phyloP scores from a whole-genome alignment of 495 filamentous ascomycete species.

The Xylaria bambusicola region DNA sequence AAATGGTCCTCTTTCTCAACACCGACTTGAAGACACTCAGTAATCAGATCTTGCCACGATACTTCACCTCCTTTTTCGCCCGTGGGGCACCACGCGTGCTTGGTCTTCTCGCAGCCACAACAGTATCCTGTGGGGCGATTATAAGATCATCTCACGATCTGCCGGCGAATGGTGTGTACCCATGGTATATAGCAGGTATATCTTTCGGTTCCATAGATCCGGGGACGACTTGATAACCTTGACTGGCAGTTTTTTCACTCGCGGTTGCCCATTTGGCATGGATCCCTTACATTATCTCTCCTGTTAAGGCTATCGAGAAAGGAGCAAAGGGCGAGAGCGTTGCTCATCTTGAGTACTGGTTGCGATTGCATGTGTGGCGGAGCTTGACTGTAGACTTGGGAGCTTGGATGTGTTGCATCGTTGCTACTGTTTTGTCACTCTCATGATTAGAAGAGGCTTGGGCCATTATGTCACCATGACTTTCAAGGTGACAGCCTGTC shows the following conservation, averaged over 20 bases:
- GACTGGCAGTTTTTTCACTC: neutral
- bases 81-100: slow-evolving; percentile 13
- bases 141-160: neutral
- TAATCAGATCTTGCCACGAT: slow-evolving; percentile 9
- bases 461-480: too few relatives aligned
- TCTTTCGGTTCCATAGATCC: neutral
- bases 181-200: slow-evolving; percentile 12
- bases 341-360: slow-evolving; percentile 9
- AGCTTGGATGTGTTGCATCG: slow-evolving; percentile 15
- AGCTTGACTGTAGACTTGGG: slow-evolving; percentile 15
- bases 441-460: too few relatives aligned
- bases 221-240: neutral
- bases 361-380: slow-evolving; percentile 16
- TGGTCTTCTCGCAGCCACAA: slow-evolving; percentile 5
- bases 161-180: neutral
- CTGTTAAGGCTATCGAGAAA: slow-evolving; percentile 5
- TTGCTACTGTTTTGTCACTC: slow-evolving; percentile 3
- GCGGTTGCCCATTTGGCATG: slow-evolving; percentile 8
- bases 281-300: neutral
- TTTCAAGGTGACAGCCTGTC: too few relatives aligned
- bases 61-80: slow-evolving; percentile 8
- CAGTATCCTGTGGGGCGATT: slow-evolving; percentile 3
- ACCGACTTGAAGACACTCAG: neutral
- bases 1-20: slow-evolving; percentile 8
- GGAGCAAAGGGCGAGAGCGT: slow-evolving; percentile 16